Evolutionary conservation across 2,329 filamentous ascomycete genomes (phyloP).

Genomic region (Penicillium sp.): DNA sequence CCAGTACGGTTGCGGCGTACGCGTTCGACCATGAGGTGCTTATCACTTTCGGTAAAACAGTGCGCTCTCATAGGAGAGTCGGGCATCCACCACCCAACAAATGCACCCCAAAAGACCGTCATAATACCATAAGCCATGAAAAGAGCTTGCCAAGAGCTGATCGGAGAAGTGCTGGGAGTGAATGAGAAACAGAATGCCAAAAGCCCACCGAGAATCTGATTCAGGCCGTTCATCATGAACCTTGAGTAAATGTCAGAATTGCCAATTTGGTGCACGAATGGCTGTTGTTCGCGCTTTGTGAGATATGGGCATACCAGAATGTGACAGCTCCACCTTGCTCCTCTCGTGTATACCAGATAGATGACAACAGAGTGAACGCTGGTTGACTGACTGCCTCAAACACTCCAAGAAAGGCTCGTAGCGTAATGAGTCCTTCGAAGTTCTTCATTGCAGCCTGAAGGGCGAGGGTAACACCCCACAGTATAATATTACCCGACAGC

Average conservation of each 20-base stretch:
- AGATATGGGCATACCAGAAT: no score
- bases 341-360: constrained; percentile 70
- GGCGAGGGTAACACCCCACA: constrained; percentile 57
- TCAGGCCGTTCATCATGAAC: no score
- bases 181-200: constrained; percentile 58
- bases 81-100: constrained; percentile 62
- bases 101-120: constrained; percentile 43
- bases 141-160: constrained; percentile 67
- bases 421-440: constrained; percentile 43
- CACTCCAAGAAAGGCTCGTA: constrained; percentile 59
- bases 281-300: no score
- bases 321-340: no score
- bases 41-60: constrained; percentile 66
- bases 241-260: no score
- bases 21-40: constrained; percentile 61
- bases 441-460: constrained; percentile 51
- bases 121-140: constrained; percentile 65
- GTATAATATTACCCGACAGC: constrained; percentile 52
- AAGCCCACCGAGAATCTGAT: constrained; percentile 69
- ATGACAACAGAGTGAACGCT: constrained; percentile 57
- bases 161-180: constrained; percentile 52
- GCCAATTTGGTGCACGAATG: no score
- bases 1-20: constrained; percentile 62
- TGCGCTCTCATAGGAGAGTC: constrained; percentile 70
- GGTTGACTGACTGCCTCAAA: constrained; percentile 60